phyloP scores from a whole-genome alignment of 441 rosid species.

The Brassica balearica region DNA sequence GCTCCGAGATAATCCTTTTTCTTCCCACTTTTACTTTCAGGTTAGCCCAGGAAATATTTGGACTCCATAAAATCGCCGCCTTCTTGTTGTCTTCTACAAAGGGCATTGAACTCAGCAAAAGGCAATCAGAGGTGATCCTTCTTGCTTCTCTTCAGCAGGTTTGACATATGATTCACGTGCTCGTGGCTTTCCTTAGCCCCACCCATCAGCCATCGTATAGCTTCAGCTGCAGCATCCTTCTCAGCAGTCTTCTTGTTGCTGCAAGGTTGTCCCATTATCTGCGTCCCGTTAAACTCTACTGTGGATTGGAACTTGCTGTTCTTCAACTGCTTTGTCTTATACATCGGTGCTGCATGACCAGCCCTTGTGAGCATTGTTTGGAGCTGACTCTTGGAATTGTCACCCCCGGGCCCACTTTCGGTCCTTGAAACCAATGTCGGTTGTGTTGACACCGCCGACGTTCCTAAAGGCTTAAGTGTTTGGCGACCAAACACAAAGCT shows the following conservation, averaged over 20 bases:
- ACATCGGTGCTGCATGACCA: slow-evolving; percentile 72
- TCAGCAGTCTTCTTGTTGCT: slow-evolving; percentile 92
- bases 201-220: slow-evolving; percentile 82
- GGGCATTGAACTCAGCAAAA: slow-evolving; percentile 34
- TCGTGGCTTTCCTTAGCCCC: slow-evolving; percentile 60
- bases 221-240: slow-evolving; percentile 97
- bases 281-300: slow-evolving; percentile 76
- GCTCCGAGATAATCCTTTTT: slow-evolving; percentile 12
- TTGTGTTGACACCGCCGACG: slow-evolving; percentile 44
- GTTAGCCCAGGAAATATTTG: slow-evolving; percentile 10
- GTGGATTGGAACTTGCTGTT: slow-evolving; percentile 72
- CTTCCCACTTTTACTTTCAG: slow-evolving; percentile 11
- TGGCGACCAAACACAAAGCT: slow-evolving; percentile 82
- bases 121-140: slow-evolving; percentile 54
- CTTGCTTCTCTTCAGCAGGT: slow-evolving; percentile 82
- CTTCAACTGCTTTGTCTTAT: slow-evolving; percentile 79
- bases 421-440: slow-evolving; percentile 55
- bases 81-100: slow-evolving; percentile 10
- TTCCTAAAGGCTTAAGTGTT: slow-evolving; percentile 48
- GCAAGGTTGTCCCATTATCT: slow-evolving; percentile 85
- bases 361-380: slow-evolving; percentile 89
- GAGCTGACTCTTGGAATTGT: slow-evolving; percentile 90
- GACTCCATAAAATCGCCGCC: neutral
- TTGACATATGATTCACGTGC: slow-evolving; percentile 66
- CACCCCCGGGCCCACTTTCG: slow-evolving; percentile 92